Evolutionary conservation across 208 protist genomes (phyloP).

Genomic region (Leishmania major): DNA sequence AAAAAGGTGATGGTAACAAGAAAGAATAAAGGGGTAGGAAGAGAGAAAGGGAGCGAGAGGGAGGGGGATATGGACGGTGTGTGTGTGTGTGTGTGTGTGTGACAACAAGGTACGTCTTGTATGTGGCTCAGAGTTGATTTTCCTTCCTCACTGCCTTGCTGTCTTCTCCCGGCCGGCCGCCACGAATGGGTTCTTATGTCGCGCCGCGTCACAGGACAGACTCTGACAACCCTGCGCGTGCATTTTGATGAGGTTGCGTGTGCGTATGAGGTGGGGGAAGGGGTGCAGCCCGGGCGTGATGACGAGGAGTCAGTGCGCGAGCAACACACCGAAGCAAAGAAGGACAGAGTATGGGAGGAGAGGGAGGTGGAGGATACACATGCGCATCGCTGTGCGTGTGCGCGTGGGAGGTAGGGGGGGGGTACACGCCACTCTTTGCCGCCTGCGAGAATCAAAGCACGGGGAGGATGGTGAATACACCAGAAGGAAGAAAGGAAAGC

Average conservation of each 20-base stretch:
- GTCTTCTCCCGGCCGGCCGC: background rate
- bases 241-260: background rate
- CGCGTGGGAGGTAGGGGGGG: background rate
- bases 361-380: background rate
- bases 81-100: background rate
- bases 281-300: background rate
- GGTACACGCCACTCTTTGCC: background rate
- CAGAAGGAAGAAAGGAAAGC: background rate
- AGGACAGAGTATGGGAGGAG: background rate
- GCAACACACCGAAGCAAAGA: background rate
- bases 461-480: background rate
- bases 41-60: background rate
- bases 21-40: too few relatives aligned
- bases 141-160: background rate
- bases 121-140: background rate
- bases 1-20: too few relatives aligned
- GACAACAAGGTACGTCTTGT: background rate
- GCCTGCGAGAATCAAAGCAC: background rate
- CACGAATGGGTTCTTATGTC: background rate
- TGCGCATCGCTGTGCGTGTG: background rate
- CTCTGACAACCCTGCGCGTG: background rate
- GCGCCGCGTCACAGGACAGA: background rate
- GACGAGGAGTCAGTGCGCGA: background rate
- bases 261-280: background rate
- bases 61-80: background rate